Base-by-base conservation (phyloP, 768 basidiomycete genomes). In the Cytidiella melzeri region DNA sequence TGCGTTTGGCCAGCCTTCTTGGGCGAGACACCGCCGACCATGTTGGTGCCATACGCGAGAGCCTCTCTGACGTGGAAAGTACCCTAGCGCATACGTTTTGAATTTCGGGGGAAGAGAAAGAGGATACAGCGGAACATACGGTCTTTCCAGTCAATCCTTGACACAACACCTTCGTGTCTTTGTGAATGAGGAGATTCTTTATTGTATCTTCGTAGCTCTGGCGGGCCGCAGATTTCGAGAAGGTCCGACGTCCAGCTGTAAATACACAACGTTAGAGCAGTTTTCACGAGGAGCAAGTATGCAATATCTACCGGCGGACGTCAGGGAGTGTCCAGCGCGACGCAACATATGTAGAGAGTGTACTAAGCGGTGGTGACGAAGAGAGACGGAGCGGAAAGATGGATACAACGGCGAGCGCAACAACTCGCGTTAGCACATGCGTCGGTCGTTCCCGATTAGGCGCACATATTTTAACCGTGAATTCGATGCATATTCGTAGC, bases 21-120 rank as follows among this genome's bases (percentile, higher is more conserved):
- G 30, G 90, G 91, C 2, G 92, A 94, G 47, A 96, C 93, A 54
- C 96, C 96, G 50, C 96, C 96, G 50, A 99, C 91, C 89, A 98
- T 95, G 54, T 84, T 88, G 51, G 95, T 98, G 18, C 96, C 95
- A 63, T 90, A 99, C 43, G 82, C 92, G 55, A 98, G 68, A 30
- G 96, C 94, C 68, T 97, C 92, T 61, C 76, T 84, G 53, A 83
- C 81, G 74, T 99, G 96, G 80, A 99, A 99, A 59, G 96, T 97
- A 56, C 87, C 96, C 95, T 90, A 98, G 68, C 25, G 93, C 93
- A 67, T 95, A 91, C 61, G 76, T 83, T 53, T n/a, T n/a, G n/a
- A n/a, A n/a, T n/a, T n/a, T n/a, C n/a, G n/a, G n/a, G n/a, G n/a
- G n/a, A n/a, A 83, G 80, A 73, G 97, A 95, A 78, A 98, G 98